phyloP scores from a whole-genome alignment of 1,139 yeast genomes.

The Taphrina wiesneri region DNA sequence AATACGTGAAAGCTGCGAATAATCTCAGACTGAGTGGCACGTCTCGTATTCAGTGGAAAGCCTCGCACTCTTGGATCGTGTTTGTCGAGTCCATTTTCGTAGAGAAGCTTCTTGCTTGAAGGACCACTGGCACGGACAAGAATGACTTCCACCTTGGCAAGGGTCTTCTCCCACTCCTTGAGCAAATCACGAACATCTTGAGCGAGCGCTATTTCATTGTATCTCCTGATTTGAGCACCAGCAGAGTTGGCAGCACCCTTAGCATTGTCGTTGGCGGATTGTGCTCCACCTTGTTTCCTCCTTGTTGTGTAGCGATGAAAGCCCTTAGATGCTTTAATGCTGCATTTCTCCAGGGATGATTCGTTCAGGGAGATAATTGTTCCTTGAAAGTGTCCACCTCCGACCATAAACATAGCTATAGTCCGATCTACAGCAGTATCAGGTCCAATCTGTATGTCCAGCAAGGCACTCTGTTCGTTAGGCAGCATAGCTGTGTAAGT shows the following conservation, averaged over 20 bases:
- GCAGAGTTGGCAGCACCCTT: conserved; percentile 96
- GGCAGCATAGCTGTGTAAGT: conserved; percentile 21
- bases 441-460: conserved; percentile 1
- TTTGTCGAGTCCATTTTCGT: conserved; percentile 53
- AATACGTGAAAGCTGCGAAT: conserved; percentile 82
- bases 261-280: conserved; percentile 86
- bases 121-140: conserved; percentile 83
- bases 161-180: conserved; percentile 60
- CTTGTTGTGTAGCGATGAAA: conserved; percentile 95
- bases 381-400: conserved; percentile 98
- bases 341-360: conserved; percentile 12
- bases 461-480: background rate
- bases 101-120: conserved; percentile 61
- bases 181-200: conserved; percentile 73
- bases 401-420: conserved; percentile 79
- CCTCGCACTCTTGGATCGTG: conserved; percentile 61
- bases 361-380: conserved; percentile 63
- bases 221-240: conserved; percentile 84
- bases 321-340: conserved; percentile 67
- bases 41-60: conserved; percentile 84
- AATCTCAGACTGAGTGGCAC: conserved; percentile 82
- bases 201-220: conserved; percentile 80
- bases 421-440: background rate
- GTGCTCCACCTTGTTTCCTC: conserved; percentile 97
- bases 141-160: conserved; percentile 65